phyloP scores from a whole-genome alignment of 805 yeast genomes.

The Blastobotrys parvus region DNA sequence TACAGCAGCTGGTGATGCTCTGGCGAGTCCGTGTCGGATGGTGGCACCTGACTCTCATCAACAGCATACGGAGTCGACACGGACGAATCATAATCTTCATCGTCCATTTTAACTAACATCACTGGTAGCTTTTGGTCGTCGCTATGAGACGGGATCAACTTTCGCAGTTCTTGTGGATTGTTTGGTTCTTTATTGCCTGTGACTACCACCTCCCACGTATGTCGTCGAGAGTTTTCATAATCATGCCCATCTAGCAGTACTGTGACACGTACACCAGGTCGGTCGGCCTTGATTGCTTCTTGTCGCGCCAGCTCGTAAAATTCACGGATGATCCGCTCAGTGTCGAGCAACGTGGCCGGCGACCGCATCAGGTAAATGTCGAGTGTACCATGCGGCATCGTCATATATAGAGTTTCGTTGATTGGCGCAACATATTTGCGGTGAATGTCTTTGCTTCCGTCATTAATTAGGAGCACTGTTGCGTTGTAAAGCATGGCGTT shows the following conservation, averaged over 20 bases:
- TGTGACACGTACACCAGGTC: conserved; percentile 18
- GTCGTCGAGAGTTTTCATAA: conserved; percentile 17
- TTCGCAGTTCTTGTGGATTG: conserved; percentile 14
- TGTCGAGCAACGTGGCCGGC: conserved; percentile 18
- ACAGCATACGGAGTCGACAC: neutral
- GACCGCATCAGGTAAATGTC: conserved; percentile 23
- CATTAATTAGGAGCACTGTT: conserved; percentile 19
- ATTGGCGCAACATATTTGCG: conserved; percentile 17
- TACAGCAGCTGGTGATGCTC: conserved; percentile 8
- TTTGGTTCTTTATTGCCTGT: conserved; percentile 22
- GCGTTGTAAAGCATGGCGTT: conserved; percentile 17
- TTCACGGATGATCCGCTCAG: conserved; percentile 19
- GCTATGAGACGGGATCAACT: conserved; percentile 15
- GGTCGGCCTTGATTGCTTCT: conserved; percentile 12
- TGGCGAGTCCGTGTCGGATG: conserved; percentile 4
- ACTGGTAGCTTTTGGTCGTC: conserved; percentile 18
- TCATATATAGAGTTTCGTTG: conserved; percentile 22
- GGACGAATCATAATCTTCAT: conserved; percentile 2
- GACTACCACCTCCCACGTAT: conserved; percentile 28
- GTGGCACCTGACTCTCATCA: neutral
- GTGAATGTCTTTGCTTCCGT: conserved; percentile 8
- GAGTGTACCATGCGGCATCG: conserved; percentile 23
- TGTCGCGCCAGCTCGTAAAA: conserved; percentile 20
- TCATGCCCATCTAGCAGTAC: conserved; percentile 29
- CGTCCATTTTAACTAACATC: conserved; percentile 11